Percentiles rank a stretch among this genome's conserved stretches.
phyloP scores from a whole-genome alignment of 139 green algal species.

The Chlorella sorokiniana region DNA sequence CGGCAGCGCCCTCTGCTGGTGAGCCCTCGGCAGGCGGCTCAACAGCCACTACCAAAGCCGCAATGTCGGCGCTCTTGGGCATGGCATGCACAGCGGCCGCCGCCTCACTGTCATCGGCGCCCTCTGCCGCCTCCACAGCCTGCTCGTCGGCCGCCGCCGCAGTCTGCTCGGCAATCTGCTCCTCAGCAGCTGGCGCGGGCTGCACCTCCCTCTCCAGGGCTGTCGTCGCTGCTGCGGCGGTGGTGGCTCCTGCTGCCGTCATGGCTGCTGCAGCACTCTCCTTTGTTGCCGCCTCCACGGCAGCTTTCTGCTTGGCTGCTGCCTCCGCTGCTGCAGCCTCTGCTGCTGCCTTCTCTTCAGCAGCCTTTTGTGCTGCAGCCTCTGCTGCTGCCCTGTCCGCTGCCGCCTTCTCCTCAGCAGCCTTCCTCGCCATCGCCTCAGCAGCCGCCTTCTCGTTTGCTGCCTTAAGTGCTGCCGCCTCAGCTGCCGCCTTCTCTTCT shows the following conservation, averaged over 20 bases:
- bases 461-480: neutral
- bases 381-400: neutral
- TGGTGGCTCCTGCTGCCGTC: neutral
- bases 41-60: neutral
- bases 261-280: neutral
- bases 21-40: neutral
- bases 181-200: neutral
- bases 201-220: neutral
- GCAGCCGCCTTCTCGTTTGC: neutral
- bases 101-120: neutral
- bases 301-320: neutral
- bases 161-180: neutral
- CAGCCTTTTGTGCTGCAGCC: neutral
- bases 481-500: neutral
- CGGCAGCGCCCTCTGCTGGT: neutral
- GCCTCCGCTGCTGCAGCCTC: neutral
- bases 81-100: neutral
- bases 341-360: neutral
- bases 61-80: neutral
- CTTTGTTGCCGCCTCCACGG: neutral
- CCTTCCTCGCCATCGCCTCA: neutral
- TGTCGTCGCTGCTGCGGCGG: neutral
- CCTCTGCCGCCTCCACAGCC: neutral
- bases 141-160: neutral
- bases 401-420: neutral